Evolutionary conservation across 257 asterid genomes (phyloP), one percentile per base, ranked within the genome.

Genomic region (Plantago major): DNA sequence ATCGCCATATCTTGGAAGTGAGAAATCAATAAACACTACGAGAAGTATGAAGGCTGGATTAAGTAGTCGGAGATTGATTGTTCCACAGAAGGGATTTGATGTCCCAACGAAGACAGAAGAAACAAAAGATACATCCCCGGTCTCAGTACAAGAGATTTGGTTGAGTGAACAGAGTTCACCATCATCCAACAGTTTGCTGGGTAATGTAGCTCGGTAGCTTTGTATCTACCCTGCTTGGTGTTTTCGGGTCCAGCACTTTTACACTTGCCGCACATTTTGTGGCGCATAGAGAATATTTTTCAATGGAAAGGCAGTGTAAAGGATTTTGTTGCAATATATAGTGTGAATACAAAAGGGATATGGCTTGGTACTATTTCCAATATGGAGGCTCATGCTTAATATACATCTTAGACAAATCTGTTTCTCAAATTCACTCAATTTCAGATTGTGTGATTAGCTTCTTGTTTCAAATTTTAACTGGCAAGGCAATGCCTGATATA

Each of bases 101-200:
- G 49, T 17, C 40, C 51, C 77, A 28, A 37, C 66, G 7, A 43
- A 55, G 50, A 67, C 62, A 64, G 83, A 77, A 49, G 84, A 76
- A 62, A 58, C 63, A 19, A 74, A 63, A 65, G 90, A 79, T 10
- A 51, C 58, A 59, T 81, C 88, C 30, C 95, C 85, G 0, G 75
- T 81, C 30, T 83, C 95, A 40, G 84, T 81, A 63, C 90, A 83
- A 63, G 90, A 86, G 62, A 76, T 74, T 62, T 86, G 90, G 90
- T 67, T 71, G 50, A 81, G 90, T 45, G 83, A 81, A 66, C 68
- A 79, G 38, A 77, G 81, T 69, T 76, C 88, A 3, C 86, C 88
- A 19, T 81, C 85, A 42, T 70, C 90, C 16, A 78, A 80, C 67
- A 77, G 73, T 67, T 81, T 86, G 61, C 50, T 86, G 63, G 71